Base-by-base conservation (phyloP, 345 rosid species). In the Eutrema heterophyllum region DNA sequence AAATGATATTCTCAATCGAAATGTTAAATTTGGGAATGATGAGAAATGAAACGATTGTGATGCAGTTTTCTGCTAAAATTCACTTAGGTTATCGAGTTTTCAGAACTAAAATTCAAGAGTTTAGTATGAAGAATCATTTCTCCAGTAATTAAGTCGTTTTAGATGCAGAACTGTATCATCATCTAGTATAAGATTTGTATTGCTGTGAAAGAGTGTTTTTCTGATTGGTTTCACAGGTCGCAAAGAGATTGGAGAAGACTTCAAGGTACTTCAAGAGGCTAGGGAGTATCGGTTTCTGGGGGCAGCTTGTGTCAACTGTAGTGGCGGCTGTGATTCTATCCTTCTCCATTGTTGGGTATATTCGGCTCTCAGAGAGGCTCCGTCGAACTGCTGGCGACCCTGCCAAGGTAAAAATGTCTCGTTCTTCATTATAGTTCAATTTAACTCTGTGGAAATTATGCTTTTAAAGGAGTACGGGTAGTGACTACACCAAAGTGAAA, bases 281-380 rank as follows among this genome's bases (percentile, higher is more conserved):
- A 33, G 99, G 99, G 24, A 82, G 81, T 86, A 79, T 89, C 51
- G 98, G 97, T 63, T 92, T 96, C 74, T 96, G 98, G 99, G 97
- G 93, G 32, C 99, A 96, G 88, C 85, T 96, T 14, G 85, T 89
- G 10, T 90, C 91, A 69, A 86, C 98, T 9, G 82, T 82, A 14
- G 99, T 92, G 5, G 86, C 99, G 0, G 94, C 99, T 3, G 97
- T 82, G 74, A 92, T 96, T 69, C 85, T 92, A 52, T 90, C 99
- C 0, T 96, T 96, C 78, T 92, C 97, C 11, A 66, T 92, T 54
- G 87, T 85, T 62, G 97, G 97, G 14, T 90, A 96, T 67, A 87
- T 96, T 67, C 84, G 91, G 15, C 92, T 96, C 33, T 86, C 99
- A 0, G 99, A 92, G 72, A 90, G 82, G 75, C 97, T 96, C 39